Evolutionary conservation across 306 rosid genomes (phyloP).

Genomic region (Nissolia schottii): DNA sequence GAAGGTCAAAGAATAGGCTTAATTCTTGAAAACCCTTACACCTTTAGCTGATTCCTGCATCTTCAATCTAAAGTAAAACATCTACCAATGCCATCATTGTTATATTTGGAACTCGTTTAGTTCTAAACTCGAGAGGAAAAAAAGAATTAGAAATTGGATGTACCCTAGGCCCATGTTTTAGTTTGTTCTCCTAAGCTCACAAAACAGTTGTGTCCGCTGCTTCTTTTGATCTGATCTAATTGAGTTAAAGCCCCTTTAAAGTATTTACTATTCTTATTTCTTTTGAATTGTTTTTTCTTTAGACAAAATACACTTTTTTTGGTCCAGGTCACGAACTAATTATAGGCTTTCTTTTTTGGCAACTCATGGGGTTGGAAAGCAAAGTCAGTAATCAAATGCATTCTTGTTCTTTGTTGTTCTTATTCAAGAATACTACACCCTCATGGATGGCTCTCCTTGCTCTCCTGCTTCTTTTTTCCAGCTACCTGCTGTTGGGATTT

Average conservation of each 20-base stretch:
- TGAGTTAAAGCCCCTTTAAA: not conserved
- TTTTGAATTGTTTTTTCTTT: slow-evolving; percentile 4
- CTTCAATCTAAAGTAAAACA: not conserved
- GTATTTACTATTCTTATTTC: not conserved
- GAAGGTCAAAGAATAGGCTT: not conserved
- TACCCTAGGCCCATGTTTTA: not conserved
- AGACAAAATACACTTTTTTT: slow-evolving; percentile 16
- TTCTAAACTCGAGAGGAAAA: not conserved
- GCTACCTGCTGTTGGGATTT: slow-evolving; percentile 35
- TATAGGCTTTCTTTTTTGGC: slow-evolving; percentile 29
- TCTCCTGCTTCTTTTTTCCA: slow-evolving; percentile 40
- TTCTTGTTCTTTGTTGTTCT: slow-evolving; percentile 40
- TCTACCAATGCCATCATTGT: not conserved
- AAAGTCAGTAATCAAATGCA: slow-evolving; percentile 49
- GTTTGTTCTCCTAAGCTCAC: not conserved
- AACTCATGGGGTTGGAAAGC: slow-evolving; percentile 45
- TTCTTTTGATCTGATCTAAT: not conserved
- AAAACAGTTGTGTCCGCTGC: not conserved
- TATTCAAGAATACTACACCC: slow-evolving; percentile 48
- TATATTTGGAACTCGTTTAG: not conserved
- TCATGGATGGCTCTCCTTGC: slow-evolving; percentile 51
- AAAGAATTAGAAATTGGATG: not conserved
- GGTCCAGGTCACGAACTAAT: slow-evolving; percentile 13
- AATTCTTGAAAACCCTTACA: not conserved
- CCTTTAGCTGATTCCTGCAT: not conserved